Conservation (phyloP, 768 basidiomycete species). For the Kwoniella pini region DNA sequence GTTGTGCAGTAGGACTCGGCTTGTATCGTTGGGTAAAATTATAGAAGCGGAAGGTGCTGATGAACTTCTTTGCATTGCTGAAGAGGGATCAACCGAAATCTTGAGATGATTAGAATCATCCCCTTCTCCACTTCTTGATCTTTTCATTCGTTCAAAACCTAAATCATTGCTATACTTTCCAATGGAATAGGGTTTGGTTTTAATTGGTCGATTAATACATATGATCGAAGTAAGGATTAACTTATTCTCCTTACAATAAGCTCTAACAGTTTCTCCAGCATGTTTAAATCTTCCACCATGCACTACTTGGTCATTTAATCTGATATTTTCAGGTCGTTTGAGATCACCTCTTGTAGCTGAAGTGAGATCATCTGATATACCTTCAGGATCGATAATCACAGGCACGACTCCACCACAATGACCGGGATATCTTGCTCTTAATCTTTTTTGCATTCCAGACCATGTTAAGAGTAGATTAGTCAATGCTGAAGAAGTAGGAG, state of each 20-base stretch:
- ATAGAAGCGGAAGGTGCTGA: neutral
- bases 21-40: no score
- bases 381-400: constrained; percentile 37
- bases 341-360: neutral
- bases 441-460: constrained; percentile 39
- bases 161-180: neutral
- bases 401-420: constrained; percentile 43
- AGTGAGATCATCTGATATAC: neutral
- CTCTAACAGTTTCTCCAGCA: constrained; percentile 43
- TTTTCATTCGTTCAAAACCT: no score
- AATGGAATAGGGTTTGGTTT: neutral
- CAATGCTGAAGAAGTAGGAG: constrained; percentile 36
- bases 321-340: neutral
- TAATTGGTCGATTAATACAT: constrained; percentile 22
- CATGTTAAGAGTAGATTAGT: constrained; percentile 35
- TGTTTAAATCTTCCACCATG: constrained; percentile 28
- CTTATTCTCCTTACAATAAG: constrained; percentile 36
- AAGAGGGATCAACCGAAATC: no score
- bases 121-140: no score
- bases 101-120: no score
- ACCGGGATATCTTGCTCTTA: constrained; percentile 23
- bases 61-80: neutral
- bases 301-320: constrained; percentile 4
- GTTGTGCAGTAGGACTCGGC: no score
- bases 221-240: constrained; percentile 34